Conservation (phyloP, 768 basidiomycete species). For the Solioccasus polychromus region DNA sequence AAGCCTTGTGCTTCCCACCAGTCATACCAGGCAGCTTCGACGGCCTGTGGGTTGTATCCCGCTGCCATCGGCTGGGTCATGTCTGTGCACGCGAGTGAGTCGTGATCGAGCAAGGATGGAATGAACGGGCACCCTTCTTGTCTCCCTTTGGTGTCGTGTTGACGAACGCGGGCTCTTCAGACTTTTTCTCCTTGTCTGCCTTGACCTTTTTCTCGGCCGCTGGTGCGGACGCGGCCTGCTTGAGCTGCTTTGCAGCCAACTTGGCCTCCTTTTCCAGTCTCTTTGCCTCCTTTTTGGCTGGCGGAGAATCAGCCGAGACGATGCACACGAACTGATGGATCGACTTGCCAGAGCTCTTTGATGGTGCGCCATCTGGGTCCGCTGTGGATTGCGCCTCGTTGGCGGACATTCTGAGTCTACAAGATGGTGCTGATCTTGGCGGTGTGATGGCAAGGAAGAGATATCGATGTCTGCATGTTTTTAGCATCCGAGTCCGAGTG, state of each 20-base stretch:
- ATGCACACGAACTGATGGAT: neutral
- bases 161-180: conserved; percentile 72
- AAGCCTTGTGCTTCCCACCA: conserved; percentile 94
- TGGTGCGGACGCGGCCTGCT: conserved; percentile 36
- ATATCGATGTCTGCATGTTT: conserved; percentile 20
- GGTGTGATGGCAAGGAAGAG: conserved; percentile 2
- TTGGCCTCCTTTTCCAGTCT: conserved; percentile 76
- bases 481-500: conserved; percentile 17
- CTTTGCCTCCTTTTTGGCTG: conserved; percentile 87
- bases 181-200: conserved; percentile 69
- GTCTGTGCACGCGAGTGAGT: conserved; percentile 45
- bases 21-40: conserved; percentile 96
- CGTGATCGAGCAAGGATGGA: neutral
- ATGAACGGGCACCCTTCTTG: conserved; percentile 72
- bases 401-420: neutral
- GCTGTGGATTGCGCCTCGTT: neutral
- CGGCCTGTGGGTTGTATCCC: conserved; percentile 94
- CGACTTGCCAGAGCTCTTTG: conserved; percentile 41
- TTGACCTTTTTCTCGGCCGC: conserved; percentile 68
- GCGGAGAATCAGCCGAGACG: conserved; percentile 1
- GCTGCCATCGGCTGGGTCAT: conserved; percentile 81
- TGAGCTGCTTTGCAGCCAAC: conserved; percentile 60
- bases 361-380: conserved; percentile 15
- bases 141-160: conserved; percentile 87
- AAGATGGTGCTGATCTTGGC: neutral